Conservation (phyloP, 345 rosid genomes). For the Eutrema japonicum region DNA sequence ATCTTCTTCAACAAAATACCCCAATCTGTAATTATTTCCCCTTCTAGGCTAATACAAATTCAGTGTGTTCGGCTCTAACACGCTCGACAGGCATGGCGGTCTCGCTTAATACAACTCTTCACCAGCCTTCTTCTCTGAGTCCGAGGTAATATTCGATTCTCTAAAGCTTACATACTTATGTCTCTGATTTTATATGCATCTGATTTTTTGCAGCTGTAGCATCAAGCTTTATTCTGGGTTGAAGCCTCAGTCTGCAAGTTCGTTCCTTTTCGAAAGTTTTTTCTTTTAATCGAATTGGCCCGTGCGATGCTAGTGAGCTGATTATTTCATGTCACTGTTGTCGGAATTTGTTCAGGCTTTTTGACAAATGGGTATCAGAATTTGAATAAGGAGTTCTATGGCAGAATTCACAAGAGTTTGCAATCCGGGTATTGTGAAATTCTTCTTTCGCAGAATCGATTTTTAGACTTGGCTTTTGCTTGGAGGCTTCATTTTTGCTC, state of each 20-base stretch:
- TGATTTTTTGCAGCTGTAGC: conserved; percentile 58
- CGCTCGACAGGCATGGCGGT: conserved; percentile 57
- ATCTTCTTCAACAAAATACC: conserved; percentile 26
- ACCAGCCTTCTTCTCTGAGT: conserved; percentile 64
- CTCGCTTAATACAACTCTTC: conserved; percentile 55
- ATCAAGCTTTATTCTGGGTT: conserved; percentile 74
- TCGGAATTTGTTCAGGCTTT: conserved; percentile 45
- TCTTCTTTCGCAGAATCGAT: background rate
- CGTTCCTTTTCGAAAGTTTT: conserved; percentile 36
- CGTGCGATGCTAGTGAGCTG: conserved; percentile 14
- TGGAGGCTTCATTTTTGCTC: background rate
- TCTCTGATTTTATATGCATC: conserved; percentile 15
- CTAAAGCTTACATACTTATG: background rate
- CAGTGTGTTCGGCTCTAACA: conserved; percentile 31
- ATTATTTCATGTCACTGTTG: conserved; percentile 16
- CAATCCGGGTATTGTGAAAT: conserved; percentile 57
- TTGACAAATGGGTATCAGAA: conserved; percentile 60
- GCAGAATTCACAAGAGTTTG: conserved; percentile 69
- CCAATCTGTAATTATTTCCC: conserved; percentile 33
- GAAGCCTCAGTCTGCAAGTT: conserved; percentile 71
- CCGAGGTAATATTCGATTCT: conserved; percentile 50
- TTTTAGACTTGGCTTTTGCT: conserved; percentile 5
- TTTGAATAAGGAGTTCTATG: conserved; percentile 67
- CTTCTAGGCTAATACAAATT: background rate
- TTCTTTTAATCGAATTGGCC: conserved; percentile 11